Evolutionary conservation across 2,329 filamentous ascomycete genomes (phyloP), one percentile per base, ranked within the genome.

Genomic region (Ophiostoma pallidulum): DNA sequence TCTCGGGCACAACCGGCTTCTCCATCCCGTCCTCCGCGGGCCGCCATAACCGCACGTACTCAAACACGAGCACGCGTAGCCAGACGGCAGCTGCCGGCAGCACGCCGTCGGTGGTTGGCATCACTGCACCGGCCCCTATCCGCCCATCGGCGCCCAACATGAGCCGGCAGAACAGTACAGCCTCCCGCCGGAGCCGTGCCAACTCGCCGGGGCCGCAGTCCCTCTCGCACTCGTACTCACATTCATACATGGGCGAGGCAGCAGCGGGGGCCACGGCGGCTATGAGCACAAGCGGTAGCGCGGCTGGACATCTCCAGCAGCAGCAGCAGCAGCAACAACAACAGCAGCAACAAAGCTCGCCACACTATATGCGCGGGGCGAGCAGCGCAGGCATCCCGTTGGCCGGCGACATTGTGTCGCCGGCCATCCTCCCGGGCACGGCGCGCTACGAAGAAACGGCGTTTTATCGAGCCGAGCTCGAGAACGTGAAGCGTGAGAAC

Each of bases 401-500:
- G 1, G 45, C 42, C 16, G 57, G 60, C 41, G 65, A 68, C 56
- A 60, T n/a, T n/a, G n/a, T 74, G 20, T 78, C 75, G 10, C 75
- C 76, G 0, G 69, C 72, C 3, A 61, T 79, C 22, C 64, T 82
- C 54, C 71, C 74, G 3, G 76, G 71, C 3, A 82, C 78, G 0
- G 62, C 69, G 10, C 71, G 79, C 12, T 81, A 80, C 58, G 80
- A 83, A 54, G 80, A 84, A 61, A 76, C 76, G 1, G 74, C 73
- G 0, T 73, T 72, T 50, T 78, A 77, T 56, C 69, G 78, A 4
- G 67, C 71, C 32, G 80, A 84, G 58, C 65, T 84, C 0, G 80
- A 84, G 20, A 64, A 57, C 5, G 75, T 77, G 33, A 82, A 80
- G 64, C 68, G 71, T 40, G 80, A 84, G 62, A 84, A 84, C 51